A percentile compares a stretch with the other conserved stretches of the same genome.
Evolutionary conservation across 768 basidiomycete genomes (phyloP).

Genomic region (Kwoniella botswanensis): DNA sequence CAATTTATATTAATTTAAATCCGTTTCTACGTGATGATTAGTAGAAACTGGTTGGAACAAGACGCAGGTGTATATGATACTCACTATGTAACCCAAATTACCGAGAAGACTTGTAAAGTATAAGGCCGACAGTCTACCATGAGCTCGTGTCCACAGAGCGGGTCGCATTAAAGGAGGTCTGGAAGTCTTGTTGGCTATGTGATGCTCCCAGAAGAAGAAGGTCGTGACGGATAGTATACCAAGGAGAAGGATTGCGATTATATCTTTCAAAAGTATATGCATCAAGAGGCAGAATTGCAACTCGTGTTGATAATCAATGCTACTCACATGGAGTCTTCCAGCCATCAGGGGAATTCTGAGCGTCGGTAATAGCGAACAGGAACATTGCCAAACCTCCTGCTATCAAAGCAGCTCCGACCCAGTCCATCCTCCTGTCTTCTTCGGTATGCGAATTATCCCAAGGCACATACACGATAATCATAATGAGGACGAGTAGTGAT

Average conservation of each 20-base stretch:
- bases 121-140: conserved; percentile 46
- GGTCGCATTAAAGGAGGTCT: conserved; percentile 53
- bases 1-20: not conserved
- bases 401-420: not conserved
- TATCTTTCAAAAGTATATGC: conserved; percentile 62
- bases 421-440: not conserved
- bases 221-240: conserved; percentile 65
- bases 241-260: conserved; percentile 71
- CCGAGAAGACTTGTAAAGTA: conserved; percentile 47
- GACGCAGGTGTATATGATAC: not conserved
- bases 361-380: not conserved
- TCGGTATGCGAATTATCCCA: not conserved
- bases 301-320: no score
- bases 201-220: conserved; percentile 72
- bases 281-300: no score
- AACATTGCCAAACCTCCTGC: not conserved
- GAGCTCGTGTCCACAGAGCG: conserved; percentile 52
- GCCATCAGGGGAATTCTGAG: not conserved
- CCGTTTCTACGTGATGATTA: no score
- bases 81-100: conserved; percentile 49
- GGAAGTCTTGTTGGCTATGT: conserved; percentile 62
- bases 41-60: no score
- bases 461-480: not conserved
- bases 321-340: not conserved
- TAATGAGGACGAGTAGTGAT: not conserved